Percentiles rank a stretch among this genome's conserved stretches.
These are phyloP conservation scores for Neurospora sp. DNA, from an alignment of 495 filamentous ascomycete species.

Conservation along the genomic window DNA sequence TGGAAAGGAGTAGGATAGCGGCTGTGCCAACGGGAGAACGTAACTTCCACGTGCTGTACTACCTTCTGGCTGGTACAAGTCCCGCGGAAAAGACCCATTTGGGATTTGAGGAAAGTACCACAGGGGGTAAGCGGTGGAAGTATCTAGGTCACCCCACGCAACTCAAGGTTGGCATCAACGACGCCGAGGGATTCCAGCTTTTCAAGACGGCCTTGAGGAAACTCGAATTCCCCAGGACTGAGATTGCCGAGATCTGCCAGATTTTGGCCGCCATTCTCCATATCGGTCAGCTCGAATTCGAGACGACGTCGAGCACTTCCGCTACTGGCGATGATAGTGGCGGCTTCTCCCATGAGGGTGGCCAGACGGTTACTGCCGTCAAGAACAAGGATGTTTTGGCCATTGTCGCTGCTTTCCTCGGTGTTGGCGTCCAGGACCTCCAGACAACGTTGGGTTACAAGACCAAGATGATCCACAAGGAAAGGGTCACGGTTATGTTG, in stretches of 20 bases:
- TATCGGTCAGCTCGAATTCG: conserved; percentile 90
- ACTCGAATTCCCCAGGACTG: conserved; percentile 82
- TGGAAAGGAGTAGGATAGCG: conserved; percentile 84
- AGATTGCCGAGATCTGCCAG: conserved; percentile 95
- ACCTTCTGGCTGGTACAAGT: conserved; percentile 86
- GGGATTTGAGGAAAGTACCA: conserved; percentile 61
- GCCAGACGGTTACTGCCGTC: conserved; percentile 71
- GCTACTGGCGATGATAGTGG: conserved; percentile 82
- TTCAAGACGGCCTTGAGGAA: conserved; percentile 95
- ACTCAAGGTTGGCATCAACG: conserved; percentile 92
- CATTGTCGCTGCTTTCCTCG: conserved; percentile 85
- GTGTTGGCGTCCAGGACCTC: conserved; percentile 66
- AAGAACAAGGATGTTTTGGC: conserved; percentile 85
- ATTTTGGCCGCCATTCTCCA: conserved; percentile 85
- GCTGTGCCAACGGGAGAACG: conserved; percentile 89
- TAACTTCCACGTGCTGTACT: conserved; percentile 94
- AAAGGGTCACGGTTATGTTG: conserved; percentile 94
- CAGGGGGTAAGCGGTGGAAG: conserved; percentile 69
- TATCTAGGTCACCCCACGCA: conserved; percentile 95
- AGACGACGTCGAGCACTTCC: conserved; percentile 64
- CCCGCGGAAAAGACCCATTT: conserved; percentile 81
- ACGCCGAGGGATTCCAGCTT: conserved; percentile 87
- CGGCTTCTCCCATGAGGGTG: conserved; percentile 91
- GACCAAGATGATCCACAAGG: conserved; percentile 86
- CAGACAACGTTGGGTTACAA: conserved; percentile 87